These are phyloP conservation scores for Aphanomyces stellatus DNA, from an alignment of 352 stramenopile genomes.

Conservation along the genomic window DNA sequence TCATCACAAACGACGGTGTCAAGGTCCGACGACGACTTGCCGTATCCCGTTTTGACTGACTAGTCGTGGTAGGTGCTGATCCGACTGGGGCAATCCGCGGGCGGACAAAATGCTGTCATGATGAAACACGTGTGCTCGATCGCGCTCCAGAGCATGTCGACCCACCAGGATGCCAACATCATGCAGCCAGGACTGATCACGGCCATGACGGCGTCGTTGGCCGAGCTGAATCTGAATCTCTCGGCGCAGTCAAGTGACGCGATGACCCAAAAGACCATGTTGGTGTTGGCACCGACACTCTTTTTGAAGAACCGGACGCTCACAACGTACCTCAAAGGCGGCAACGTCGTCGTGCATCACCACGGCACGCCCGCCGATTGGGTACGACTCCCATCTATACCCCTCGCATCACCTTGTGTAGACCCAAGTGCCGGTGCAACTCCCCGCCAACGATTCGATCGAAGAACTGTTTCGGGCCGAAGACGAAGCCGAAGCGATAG, in stretches of 20 bases:
- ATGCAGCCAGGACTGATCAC: slow-evolving; percentile 61
- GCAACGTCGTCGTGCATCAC: background rate
- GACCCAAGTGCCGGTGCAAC: slow-evolving; percentile 4
- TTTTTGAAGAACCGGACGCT: slow-evolving; percentile 6
- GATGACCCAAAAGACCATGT: background rate
- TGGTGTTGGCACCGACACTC: background rate
- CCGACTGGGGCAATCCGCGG: slow-evolving; percentile 34
- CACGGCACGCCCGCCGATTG: slow-evolving; percentile 15
- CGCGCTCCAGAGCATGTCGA: slow-evolving; percentile 49
- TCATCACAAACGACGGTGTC: slow-evolving; percentile 75
- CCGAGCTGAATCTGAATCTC: slow-evolving; percentile 26
- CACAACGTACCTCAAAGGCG: background rate
- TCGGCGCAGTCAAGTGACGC: background rate
- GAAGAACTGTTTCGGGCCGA: slow-evolving; percentile 1
- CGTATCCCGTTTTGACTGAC: background rate
- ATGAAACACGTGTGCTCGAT: slow-evolving; percentile 53
- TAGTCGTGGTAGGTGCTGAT: slow-evolving; percentile 27
- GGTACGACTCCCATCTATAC: background rate
- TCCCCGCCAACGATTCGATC: background rate
- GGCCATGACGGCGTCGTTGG: slow-evolving; percentile 39
- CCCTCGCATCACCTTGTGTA: background rate
- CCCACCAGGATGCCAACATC: slow-evolving; percentile 47
- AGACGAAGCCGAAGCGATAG: background rate
- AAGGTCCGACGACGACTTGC: slow-evolving; percentile 22
- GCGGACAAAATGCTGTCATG: slow-evolving; percentile 28